Evolutionary conservation across 2,329 filamentous ascomycete genomes (phyloP), one percentile per base, ranked within the genome.

Genomic region (Raffaelea ambrosiae): DNA sequence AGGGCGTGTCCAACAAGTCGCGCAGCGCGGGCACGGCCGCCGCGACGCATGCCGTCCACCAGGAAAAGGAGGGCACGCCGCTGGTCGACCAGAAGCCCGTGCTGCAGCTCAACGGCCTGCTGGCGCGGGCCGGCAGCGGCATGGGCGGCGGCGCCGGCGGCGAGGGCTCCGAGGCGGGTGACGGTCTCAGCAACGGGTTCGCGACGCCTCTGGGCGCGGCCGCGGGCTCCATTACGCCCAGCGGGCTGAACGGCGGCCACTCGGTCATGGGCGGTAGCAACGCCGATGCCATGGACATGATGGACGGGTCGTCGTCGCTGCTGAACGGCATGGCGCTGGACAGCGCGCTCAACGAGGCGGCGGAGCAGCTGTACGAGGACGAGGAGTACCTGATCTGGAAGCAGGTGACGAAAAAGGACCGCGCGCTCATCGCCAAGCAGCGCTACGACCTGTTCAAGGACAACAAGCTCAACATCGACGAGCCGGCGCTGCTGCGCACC

Each of bases 331-430:
- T 86, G 62, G 72, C 50, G n/a, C 61, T 86, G 19, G 75, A 74
- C 36, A 79, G 83, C 45, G 77, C 80, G 1, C 74, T 86, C 48
- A 79, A 78, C 16, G 75, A 84, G 50, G 77, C 78, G 26, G 76
- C 73, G 14, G 86, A 94, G 57, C 87, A 95, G 56, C 76, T 79
- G 13, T 88, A 88, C 55, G 81, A 94, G 57, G 90, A 97, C 57
- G 90, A 97, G 50, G 91, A 96, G 61, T 95, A 93, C 68, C 95
- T 94, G 63, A 86, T 93, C 33, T 98, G 94, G 93, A 98, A 97
- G 69, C 91, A 97, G 65, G 88, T 95, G 38, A 98, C 93, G 2
- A 97, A 97, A 68, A 96, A 93, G 62, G 90, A 95, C 59, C 83
- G 93, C 53, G 93, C 93, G 4, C 71, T 85, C 21, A 81, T 91